Evolutionary conservation across 1,139 yeast species (phyloP).

Genomic region (Taphrina betulina): DNA sequence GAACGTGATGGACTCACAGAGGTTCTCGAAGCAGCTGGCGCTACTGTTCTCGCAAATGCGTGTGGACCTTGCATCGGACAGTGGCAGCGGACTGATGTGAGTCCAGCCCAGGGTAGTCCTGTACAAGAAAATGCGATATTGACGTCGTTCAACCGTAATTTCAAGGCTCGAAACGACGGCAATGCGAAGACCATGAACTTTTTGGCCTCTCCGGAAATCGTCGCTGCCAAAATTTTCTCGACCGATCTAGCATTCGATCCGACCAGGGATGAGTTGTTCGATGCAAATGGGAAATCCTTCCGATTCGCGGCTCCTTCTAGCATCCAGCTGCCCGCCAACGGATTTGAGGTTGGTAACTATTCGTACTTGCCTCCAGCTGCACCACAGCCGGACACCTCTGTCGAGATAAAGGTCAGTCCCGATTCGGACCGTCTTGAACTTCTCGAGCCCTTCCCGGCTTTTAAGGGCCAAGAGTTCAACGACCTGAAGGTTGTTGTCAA

Average conservation of each 20-base stretch:
- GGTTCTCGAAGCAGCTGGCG: slow-evolving; percentile 80
- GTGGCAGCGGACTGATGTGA: slow-evolving; percentile 86
- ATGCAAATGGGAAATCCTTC: slow-evolving; percentile 66
- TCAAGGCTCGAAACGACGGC: slow-evolving; percentile 96
- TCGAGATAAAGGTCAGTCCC: slow-evolving; percentile 71
- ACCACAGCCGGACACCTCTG: slow-evolving; percentile 68
- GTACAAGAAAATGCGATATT: slow-evolving; percentile 70
- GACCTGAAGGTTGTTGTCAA: slow-evolving; percentile 69
- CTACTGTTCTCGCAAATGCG: slow-evolving; percentile 89
- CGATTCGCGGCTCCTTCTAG: slow-evolving; percentile 76
- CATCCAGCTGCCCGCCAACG: slow-evolving; percentile 74
- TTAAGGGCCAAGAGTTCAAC: slow-evolving; percentile 78
- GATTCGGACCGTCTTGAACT: slow-evolving; percentile 77
- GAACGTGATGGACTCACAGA: slow-evolving; percentile 88
- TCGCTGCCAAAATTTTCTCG: slow-evolving; percentile 92
- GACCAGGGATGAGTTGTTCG: slow-evolving; percentile 66
- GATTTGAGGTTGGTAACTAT: slow-evolving; percentile 71
- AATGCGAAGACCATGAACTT: slow-evolving; percentile 96
- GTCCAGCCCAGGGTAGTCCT: slow-evolving; percentile 42
- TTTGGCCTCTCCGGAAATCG: slow-evolving; percentile 93
- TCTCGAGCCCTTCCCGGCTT: slow-evolving; percentile 81
- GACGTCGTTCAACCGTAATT: slow-evolving; percentile 94
- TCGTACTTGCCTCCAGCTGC: slow-evolving; percentile 74
- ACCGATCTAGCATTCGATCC: slow-evolving; percentile 91
- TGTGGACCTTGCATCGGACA: slow-evolving; percentile 99